Conservation (phyloP, 345 rosid genomes). For the Eucalyptus caleyi region DNA sequence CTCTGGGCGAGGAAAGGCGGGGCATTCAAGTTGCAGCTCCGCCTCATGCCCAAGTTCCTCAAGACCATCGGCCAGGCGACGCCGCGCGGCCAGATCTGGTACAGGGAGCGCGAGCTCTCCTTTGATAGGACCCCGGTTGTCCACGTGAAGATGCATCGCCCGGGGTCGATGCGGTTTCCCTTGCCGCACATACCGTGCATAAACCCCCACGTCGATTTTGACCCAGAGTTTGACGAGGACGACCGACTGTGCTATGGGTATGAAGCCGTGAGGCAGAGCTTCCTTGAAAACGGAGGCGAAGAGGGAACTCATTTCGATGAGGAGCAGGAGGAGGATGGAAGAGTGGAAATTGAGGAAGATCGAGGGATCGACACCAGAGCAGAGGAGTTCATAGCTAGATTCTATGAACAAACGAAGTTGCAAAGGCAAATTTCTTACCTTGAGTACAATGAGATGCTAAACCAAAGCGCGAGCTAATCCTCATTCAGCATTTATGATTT, state of each 20-base stretch:
- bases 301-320: background rate
- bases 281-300: background rate
- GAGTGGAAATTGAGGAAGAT: constrained; percentile 5
- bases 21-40: constrained; percentile 36
- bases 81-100: constrained; percentile 3
- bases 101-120: constrained; percentile 66
- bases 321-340: constrained; percentile 1
- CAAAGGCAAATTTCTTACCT: constrained; percentile 68
- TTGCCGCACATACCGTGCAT: constrained; percentile 55
- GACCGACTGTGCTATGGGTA: background rate
- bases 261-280: constrained; percentile 6
- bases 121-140: constrained; percentile 74
- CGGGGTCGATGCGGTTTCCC: constrained; percentile 28
- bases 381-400: constrained; percentile 70
- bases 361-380: constrained; percentile 73
- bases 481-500: background rate
- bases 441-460: constrained; percentile 23
- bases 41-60: constrained; percentile 36
- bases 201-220: constrained; percentile 36
- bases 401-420: constrained; percentile 57
- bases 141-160: constrained; percentile 53
- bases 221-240: constrained; percentile 31
- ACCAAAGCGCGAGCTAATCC: background rate
- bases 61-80: constrained; percentile 19
- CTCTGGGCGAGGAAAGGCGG: constrained; percentile 75